Evolutionary conservation across 768 basidiomycete genomes (phyloP), one percentile per base, ranked within the genome.

Genomic region (Mycena rebaudengoi): DNA sequence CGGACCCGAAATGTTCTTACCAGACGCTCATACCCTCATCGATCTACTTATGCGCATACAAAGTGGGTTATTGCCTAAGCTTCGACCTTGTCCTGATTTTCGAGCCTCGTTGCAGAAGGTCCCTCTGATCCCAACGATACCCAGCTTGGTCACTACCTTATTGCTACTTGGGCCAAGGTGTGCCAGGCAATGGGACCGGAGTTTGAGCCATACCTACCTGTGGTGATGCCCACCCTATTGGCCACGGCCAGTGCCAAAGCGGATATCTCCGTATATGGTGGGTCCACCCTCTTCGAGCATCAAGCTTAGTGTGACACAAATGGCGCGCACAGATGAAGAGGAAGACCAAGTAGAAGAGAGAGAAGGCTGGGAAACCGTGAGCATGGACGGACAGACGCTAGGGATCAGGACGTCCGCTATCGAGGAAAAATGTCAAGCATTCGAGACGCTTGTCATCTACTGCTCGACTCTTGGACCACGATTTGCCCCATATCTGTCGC

Each of bases 371-470:
- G 91, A 92, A 70, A 91, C 89, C 2, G 83, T 94, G 62, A 81
- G 83, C 7, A 86, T 94, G 82, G 91, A 93, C 49, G 93, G 93
- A 0, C 88, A 90, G 49, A 85, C 86, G 18, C 82, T 93, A 25
- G 91, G 90, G 2, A 91, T 95, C 65, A 85, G 90, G 56, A 95
- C 92, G 3, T 88, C 91, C 0, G 86, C 87, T 1, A 88, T 95
- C 69, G 93, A 95, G 71, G 92, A 95, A 68, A 95, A 95, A 70
- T 92, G 92, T 60, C 91, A 92, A 70, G 93, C 94, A 3, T 93
- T 94, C 67, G 91, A 94, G 70, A 94, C 91, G n/a, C 82, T 95
- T 7, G 87, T 94, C 14, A 90, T 94, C 21, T 91, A 94, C 71
- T 89, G 87, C 65, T 89, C 88, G 40, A 88, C 89, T 5, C 82